phyloP scores from a whole-genome alignment of 2,329 filamentous ascomycete genomes.

The Aspergillus pseudoglaucus region DNA sequence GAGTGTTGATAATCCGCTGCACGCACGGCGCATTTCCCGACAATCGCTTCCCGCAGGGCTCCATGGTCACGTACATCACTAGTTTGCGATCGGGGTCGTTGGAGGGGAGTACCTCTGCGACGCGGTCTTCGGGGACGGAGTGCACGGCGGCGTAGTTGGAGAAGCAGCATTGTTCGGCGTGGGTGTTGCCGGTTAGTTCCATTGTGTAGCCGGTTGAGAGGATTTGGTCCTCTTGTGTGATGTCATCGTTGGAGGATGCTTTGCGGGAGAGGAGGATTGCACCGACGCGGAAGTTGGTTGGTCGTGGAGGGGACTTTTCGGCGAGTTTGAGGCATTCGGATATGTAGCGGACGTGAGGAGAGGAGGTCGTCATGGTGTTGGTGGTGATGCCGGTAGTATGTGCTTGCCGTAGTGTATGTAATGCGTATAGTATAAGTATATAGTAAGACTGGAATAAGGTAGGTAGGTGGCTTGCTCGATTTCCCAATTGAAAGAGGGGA shows the following conservation, averaged over 20 bases:
- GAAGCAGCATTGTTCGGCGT: conserved; percentile 90
- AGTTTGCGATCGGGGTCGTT: conserved; percentile 39
- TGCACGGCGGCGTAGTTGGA: conserved; percentile 52
- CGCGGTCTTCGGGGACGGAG: conserved; percentile 27
- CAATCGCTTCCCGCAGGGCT: conserved; percentile 42
- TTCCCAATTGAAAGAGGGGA: too few relatives aligned
- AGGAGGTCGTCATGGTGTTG: conserved; percentile 14
- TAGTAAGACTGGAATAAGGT: too few relatives aligned
- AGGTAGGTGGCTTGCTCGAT: background rate
- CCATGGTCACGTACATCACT: conserved; percentile 86
- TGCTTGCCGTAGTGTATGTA: background rate
- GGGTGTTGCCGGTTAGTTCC: conserved; percentile 86
- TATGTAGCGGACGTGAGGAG: conserved; percentile 50
- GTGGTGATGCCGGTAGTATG: conserved; percentile 3
- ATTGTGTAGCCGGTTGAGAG: conserved; percentile 83
- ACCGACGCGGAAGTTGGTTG: conserved; percentile 89
- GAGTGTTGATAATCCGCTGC: conserved; percentile 62
- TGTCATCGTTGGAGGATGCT: conserved; percentile 7
- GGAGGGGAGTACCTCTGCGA: conserved; percentile 36
- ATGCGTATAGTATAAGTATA: too few relatives aligned
- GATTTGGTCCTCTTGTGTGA: conserved; percentile 42
- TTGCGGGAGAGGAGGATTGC: conserved; percentile 63
- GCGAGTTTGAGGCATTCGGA: conserved; percentile 69
- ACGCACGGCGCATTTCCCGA: conserved; percentile 53
- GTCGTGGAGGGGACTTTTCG: conserved; percentile 70